Conservation (phyloP, 352 stramenopile species). For the Phytopythium montanum region DNA sequence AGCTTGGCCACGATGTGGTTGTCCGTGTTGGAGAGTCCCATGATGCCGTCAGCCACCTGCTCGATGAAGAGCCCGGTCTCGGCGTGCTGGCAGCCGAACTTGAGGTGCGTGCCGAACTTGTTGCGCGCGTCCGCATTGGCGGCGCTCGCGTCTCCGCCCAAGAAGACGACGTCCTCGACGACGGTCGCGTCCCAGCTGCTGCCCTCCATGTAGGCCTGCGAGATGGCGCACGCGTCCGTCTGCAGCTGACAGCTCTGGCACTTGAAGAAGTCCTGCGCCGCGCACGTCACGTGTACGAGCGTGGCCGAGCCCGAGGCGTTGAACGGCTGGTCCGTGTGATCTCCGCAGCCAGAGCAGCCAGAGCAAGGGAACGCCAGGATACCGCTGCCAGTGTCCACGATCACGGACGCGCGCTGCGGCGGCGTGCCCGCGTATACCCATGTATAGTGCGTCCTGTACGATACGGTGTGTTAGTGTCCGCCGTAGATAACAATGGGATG, state of each 20-base stretch:
- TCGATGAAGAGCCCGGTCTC: conserved; percentile 81
- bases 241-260: conserved; percentile 43
- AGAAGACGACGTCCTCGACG: conserved; percentile 77
- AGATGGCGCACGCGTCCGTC: conserved; percentile 61
- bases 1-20: conserved; percentile 77
- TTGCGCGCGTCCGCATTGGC: conserved; percentile 45
- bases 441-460: conserved; percentile 72
- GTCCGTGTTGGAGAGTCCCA: conserved; percentile 74
- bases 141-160: conserved; percentile 58
- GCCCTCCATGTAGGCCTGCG: conserved; percentile 82
- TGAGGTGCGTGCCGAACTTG: conserved; percentile 68
- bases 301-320: conserved; percentile 54
- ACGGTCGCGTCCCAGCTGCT: conserved; percentile 81
- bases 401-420: conserved; percentile 77
- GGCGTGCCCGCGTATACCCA: conserved; percentile 81
- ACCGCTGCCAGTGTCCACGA: conserved; percentile 76
- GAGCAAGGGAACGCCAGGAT: conserved; percentile 83
- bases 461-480: neutral
- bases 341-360: conserved; percentile 57
- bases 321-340: conserved; percentile 77
- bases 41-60: conserved; percentile 82
- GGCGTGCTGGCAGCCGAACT: conserved; percentile 74
- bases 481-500: neutral
- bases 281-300: conserved; percentile 66
- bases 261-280: conserved; percentile 40